Percentiles rank a stretch among this genome's conserved stretches.
Conservation (phyloP, 352 stramenopile species). For the Pythium monospermum region DNA sequence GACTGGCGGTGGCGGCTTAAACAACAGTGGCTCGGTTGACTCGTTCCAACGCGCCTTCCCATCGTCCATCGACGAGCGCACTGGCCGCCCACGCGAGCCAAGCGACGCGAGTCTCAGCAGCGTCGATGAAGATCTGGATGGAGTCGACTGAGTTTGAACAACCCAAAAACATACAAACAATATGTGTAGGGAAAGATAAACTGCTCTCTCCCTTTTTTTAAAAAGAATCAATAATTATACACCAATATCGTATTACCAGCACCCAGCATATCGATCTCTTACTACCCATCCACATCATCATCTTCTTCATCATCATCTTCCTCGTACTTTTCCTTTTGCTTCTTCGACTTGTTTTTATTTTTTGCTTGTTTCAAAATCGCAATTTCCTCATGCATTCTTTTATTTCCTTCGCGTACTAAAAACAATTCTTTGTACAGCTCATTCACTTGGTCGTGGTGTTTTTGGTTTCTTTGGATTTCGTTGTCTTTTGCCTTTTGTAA, state of each 20-base stretch:
- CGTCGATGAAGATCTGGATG: constrained; percentile 59
- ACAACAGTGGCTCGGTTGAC: neutral
- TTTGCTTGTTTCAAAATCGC: constrained; percentile 16
- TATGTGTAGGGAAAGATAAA: too few species aligned
- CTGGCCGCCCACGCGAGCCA: constrained; percentile 18
- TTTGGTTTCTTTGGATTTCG: constrained; percentile 18
- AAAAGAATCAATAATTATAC: too few species aligned
- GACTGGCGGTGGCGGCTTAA: neutral
- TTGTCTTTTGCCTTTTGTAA: neutral
- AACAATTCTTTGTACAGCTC: constrained; percentile 38
- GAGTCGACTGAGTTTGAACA: constrained; percentile 68
- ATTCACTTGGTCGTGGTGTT: constrained; percentile 29
- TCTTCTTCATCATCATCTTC: constrained; percentile 1
- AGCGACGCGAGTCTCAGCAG: constrained; percentile 29
- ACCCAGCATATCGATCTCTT: too few species aligned
- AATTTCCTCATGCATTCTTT: too few species aligned
- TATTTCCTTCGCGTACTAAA: constrained; percentile 31
- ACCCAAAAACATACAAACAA: too few species aligned
- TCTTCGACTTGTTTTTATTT: neutral
- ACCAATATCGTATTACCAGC: too few species aligned
- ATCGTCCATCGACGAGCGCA: neutral
- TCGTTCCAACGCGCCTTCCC: constrained; percentile 3
- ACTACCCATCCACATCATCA: neutral
- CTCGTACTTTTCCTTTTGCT: neutral
- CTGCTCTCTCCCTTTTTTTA: too few species aligned